These are phyloP conservation scores for Arthonia radiata DNA, from an alignment of 495 filamentous ascomycete genomes.

Conservation along the genomic window DNA sequence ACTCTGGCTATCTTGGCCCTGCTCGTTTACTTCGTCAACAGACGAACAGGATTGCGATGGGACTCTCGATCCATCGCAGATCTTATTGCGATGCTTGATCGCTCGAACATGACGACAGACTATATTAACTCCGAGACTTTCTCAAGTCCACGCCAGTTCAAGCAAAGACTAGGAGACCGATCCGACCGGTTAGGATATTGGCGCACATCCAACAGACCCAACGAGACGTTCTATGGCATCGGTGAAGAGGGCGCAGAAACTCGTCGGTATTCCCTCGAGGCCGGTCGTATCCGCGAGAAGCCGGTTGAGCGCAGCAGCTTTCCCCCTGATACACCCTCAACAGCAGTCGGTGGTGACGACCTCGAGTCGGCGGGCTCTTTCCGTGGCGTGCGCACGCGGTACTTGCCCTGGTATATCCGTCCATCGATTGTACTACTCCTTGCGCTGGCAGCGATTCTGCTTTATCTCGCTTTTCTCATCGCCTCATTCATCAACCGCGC, in stretches of 20 bases:
- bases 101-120: slow-evolving; percentile 50
- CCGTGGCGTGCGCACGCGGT: slow-evolving; percentile 26
- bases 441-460: slow-evolving; percentile 31
- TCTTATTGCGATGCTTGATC: slow-evolving; percentile 44
- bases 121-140: slow-evolving; percentile 35
- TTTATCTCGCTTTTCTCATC: slow-evolving; percentile 48
- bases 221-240: slow-evolving; percentile 37
- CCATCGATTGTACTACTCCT: slow-evolving; percentile 36
- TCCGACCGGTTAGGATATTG: slow-evolving; percentile 61
- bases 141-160: slow-evolving; percentile 19
- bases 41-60: slow-evolving; percentile 57
- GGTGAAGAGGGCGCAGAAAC: slow-evolving; percentile 33
- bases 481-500: slow-evolving; percentile 45
- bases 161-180: slow-evolving; percentile 19
- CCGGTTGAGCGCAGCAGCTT: slow-evolving; percentile 15
- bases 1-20: slow-evolving; percentile 28
- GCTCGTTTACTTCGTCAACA: slow-evolving; percentile 22
- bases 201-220: slow-evolving; percentile 31
- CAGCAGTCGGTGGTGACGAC: neutral
- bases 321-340: slow-evolving; percentile 10
- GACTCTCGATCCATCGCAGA: slow-evolving; percentile 62
- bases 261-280: slow-evolving; percentile 28
- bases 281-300: slow-evolving; percentile 16
- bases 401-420: slow-evolving; percentile 58
- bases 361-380: neutral